Base-by-base conservation (phyloP, 1,284 basidiomycete genomes). In the Papiliotrema terrestris region DNA sequence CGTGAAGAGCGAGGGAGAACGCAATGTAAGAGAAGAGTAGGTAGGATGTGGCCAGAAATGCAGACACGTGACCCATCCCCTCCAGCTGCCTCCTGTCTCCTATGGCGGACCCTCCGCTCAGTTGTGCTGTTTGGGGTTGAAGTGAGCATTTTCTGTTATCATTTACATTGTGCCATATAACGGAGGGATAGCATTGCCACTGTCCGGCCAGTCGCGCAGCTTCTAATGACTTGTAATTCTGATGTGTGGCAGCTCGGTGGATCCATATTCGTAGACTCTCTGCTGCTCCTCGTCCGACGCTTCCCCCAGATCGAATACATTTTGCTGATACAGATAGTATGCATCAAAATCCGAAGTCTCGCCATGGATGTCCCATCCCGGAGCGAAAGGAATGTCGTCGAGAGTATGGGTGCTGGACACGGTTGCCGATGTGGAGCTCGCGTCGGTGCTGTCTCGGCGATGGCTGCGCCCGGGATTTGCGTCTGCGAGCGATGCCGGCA, bases 151-250 rank as follows among this genome's bases (percentile, higher is more conserved):
- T n/a, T n/a, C n/a, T n/a, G n/a, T n/a, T n/a, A n/a, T n/a, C n/a
- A n/a, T n/a, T n/a, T n/a, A n/a, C n/a, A n/a, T n/a, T n/a, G n/a
- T n/a, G n/a, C n/a, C n/a, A n/a, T n/a, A n/a, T n/a, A n/a, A n/a
- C n/a, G n/a, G n/a, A n/a, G n/a, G n/a, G n/a, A n/a, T n/a, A n/a
- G n/a, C n/a, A n/a, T n/a, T n/a, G n/a, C n/a, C n/a, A n/a, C n/a
- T n/a, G n/a, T n/a, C n/a, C n/a, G n/a, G n/a, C n/a, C n/a, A n/a
- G n/a, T 6, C 29, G 29, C 29, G 11, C 29, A 5, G 29, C 29
- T 32, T 11, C 39, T 45, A 57, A 46, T 57, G 56, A 32, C 51
- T 54, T 4, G 56, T 57, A 3, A 57, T 45, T n/a, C 56, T 38
- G 37, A 57, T 57, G 47, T 54, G 48, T 8, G 56, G 56, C 8